Base-by-base conservation (phyloP, 2,329 filamentous ascomycete genomes). In the Xylariaceae sp. region DNA sequence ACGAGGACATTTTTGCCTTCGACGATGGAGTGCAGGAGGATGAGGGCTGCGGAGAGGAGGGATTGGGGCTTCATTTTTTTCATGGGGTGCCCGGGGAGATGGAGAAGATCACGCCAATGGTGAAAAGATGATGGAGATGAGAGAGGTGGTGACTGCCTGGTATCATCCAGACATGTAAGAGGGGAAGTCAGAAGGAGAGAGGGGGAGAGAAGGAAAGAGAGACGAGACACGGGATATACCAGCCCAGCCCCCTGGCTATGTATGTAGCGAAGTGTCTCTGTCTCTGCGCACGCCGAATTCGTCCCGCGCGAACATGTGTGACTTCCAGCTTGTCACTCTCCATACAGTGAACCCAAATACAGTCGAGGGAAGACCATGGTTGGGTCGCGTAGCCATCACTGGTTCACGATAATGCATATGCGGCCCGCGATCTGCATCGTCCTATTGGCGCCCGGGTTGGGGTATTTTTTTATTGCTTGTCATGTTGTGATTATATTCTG, bases 1-100 rank as follows among this genome's bases (percentile, higher is more conserved):
- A 77, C 71, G 39, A 76, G 67, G 45, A 71, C 65, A 62, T 67
- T 64, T 55, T 64, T 66, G 53, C 56, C 51, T 50, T 65, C 64
- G 41, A 58, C 62, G 6, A 57, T 52, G 23, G 67, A 51, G 51
- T 63, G 64, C 17, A 68, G 57, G 15, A 68, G 61, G 59, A 61
- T 62, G 51, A 65, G 41, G 41, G 52, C 62, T 41, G 65, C 65
- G 63, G 56, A 65, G 53, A 66, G 47, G 39, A 68, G 52, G 11
- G 64, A 59, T 51, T 53, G 57, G 35, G 48, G 49, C 63, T 62
- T 67, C 67, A 69, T 69, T 41, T 69, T 41, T 54, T 61, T 41
- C 37, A 56, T 35, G 17, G 17, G 17, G 2, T 2, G 17, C 17
- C 17, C 17, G 1, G 17, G 17, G 17, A 1, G 17, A 2, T 17